Evolutionary conservation across 2,329 filamentous ascomycete genomes (phyloP).

Genomic region (Cladosporium sp.): DNA sequence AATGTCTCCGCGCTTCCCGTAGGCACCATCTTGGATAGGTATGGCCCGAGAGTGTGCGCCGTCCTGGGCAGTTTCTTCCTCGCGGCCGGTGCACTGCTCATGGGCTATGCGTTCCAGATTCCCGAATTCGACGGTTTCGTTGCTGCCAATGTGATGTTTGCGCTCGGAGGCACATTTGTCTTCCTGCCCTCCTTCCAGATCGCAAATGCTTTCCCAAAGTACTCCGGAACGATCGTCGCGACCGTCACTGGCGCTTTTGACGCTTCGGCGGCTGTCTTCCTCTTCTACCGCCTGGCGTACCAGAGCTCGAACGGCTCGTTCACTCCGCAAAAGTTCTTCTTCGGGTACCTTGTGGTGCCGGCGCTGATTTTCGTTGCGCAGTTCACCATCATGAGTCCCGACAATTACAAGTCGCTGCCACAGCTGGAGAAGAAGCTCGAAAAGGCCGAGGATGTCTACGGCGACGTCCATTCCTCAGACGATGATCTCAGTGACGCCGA

Average conservation of each 20-base stretch:
- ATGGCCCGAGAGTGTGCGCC: slow-evolving; percentile 71
- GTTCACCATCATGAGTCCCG: slow-evolving; percentile 40
- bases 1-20: slow-evolving; percentile 82
- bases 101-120: slow-evolving; percentile 61
- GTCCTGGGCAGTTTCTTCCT: slow-evolving; percentile 66
- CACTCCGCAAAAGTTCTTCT: slow-evolving; percentile 45
- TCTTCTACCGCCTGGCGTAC: slow-evolving; percentile 45
- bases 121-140: slow-evolving; percentile 63
- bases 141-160: slow-evolving; percentile 44
- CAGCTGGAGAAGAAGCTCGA: slow-evolving; percentile 78
- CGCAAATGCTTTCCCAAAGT: slow-evolving; percentile 45
- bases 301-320: slow-evolving; percentile 38
- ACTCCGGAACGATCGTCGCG: slow-evolving; percentile 45
- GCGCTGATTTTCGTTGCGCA: slow-evolving; percentile 39
- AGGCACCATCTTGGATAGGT: slow-evolving; percentile 77
- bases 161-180: slow-evolving; percentile 45
- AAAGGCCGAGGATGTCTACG: slow-evolving; percentile 54
- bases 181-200: slow-evolving; percentile 49
- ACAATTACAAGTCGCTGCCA: slow-evolving; percentile 53
- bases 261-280: slow-evolving; percentile 44
- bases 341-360: slow-evolving; percentile 43
- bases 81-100: slow-evolving; percentile 61
- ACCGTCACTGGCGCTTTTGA: slow-evolving; percentile 48
- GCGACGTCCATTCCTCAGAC: slow-evolving; percentile 52
- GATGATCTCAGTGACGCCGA: slow-evolving; percentile 51